A percentile compares a stretch with the other conserved stretches of the same genome.
Evolutionary conservation across 495 filamentous ascomycete species (phyloP).

Genomic region (Filosporella fistucella): DNA sequence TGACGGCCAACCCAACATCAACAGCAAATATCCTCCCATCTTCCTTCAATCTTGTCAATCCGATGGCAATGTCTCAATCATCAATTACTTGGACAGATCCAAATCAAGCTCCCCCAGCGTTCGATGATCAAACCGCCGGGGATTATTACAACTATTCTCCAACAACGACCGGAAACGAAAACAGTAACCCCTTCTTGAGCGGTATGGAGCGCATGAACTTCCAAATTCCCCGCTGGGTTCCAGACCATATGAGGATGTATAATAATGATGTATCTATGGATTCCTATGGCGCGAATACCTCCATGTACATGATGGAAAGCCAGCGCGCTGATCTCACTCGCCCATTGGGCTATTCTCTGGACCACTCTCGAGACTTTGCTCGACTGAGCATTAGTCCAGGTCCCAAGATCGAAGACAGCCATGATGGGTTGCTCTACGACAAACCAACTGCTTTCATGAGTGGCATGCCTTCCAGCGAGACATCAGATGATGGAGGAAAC

Average conservation of each 20-base stretch:
- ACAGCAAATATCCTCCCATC: neutral
- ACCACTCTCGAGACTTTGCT: slow-evolving; percentile 9
- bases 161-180: slow-evolving; percentile 1
- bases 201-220: slow-evolving; percentile 1
- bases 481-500: slow-evolving; percentile 15
- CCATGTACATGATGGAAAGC: neutral
- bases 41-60: slow-evolving; percentile 10
- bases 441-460: slow-evolving; percentile 2
- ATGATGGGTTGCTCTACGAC: neutral
- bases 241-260: too few species aligned
- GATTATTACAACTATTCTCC: slow-evolving; percentile 16
- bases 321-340: too few species aligned
- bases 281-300: neutral
- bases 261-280: too few species aligned
- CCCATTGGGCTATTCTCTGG: too few species aligned
- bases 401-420: slow-evolving; percentile 12
- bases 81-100: slow-evolving; percentile 12
- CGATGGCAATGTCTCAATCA: slow-evolving; percentile 16
- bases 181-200: neutral
- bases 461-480: slow-evolving; percentile 11
- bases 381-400: slow-evolving; percentile 16
- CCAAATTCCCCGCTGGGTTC: slow-evolving; percentile 15
- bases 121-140: slow-evolving; percentile 12
- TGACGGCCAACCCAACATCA: slow-evolving; percentile 8
- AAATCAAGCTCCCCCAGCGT: slow-evolving; percentile 8